Conservation (phyloP, 208 protist species). For the Trypanosoma brucei region DNA sequence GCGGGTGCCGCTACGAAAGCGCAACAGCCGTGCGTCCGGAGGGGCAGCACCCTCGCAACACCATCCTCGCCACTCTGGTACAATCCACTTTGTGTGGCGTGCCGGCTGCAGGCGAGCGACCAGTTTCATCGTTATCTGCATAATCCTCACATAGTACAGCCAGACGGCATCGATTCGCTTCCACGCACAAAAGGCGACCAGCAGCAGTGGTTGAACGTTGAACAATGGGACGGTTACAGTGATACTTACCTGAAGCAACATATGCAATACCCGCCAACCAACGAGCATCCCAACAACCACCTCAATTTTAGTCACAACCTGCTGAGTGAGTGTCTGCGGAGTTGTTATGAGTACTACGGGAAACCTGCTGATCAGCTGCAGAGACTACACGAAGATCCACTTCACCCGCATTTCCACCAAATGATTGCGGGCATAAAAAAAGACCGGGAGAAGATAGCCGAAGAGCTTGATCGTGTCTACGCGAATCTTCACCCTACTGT, state of each 20-base stretch:
- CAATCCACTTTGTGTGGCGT: constrained; percentile 18
- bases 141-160: constrained; percentile 80
- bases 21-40: neutral
- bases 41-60: neutral
- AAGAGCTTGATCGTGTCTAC: constrained; percentile 65
- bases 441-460: constrained; percentile 66
- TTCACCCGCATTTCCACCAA: constrained; percentile 74
- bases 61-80: neutral
- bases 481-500: constrained; percentile 72
- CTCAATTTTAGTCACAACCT: constrained; percentile 51
- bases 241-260: constrained; percentile 66
- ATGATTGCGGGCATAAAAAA: constrained; percentile 46
- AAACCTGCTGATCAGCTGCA: constrained; percentile 69
- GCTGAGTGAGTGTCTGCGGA: constrained; percentile 55
- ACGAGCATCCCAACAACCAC: constrained; percentile 58
- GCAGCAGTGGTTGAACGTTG: constrained; percentile 85
- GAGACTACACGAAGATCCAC: constrained; percentile 70
- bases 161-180: constrained; percentile 72
- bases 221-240: constrained; percentile 88
- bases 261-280: constrained; percentile 83
- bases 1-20: too few relatives aligned
- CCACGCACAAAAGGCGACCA: constrained; percentile 72
- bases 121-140: constrained; percentile 85
- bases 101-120: constrained; percentile 59
- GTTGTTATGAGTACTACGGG: constrained; percentile 76